Evolutionary conservation across 768 basidiomycete species (phyloP).

Genomic region (Astraeus odoratus): DNA sequence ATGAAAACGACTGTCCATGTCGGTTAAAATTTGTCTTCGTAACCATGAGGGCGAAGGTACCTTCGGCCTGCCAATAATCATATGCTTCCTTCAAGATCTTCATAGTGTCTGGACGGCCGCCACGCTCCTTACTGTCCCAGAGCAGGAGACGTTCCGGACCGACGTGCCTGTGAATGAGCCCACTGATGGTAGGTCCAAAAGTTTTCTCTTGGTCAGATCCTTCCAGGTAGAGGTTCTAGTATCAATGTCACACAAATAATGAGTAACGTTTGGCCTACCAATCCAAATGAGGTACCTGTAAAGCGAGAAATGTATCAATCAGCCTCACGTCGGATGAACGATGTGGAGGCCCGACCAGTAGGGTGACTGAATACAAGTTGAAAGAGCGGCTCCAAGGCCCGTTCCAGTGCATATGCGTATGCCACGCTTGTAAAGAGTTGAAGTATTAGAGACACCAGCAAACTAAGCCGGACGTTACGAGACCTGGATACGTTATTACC

Average conservation of each 20-base stretch:
- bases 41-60: constrained; percentile 19
- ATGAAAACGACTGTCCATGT: constrained; percentile 59
- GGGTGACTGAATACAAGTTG: constrained; percentile 72
- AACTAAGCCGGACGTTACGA: constrained; percentile 35
- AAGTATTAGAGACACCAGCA: constrained; percentile 76
- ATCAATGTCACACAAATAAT: constrained; percentile 6
- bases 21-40: not conserved
- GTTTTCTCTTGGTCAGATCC: constrained; percentile 81
- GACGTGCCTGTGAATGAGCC: constrained; percentile 63
- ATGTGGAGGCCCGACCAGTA: constrained; percentile 43
- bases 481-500: constrained; percentile 4
- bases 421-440: constrained; percentile 70
- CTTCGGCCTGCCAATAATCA: constrained; percentile 65
- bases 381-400: constrained; percentile 72
- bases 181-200: constrained; percentile 73
- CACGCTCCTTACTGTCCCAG: constrained; percentile 72
- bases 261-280: constrained; percentile 30
- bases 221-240: constrained; percentile 20
- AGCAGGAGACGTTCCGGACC: constrained; percentile 67
- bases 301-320: constrained; percentile 2
- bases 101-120: constrained; percentile 74
- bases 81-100: constrained; percentile 67
- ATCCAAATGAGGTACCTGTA: constrained; percentile 77
- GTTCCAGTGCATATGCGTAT: constrained; percentile 81
- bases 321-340: not conserved